phyloP scores from a whole-genome alignment of 106 monocot genomes.

The Hemerocallis citrina region DNA sequence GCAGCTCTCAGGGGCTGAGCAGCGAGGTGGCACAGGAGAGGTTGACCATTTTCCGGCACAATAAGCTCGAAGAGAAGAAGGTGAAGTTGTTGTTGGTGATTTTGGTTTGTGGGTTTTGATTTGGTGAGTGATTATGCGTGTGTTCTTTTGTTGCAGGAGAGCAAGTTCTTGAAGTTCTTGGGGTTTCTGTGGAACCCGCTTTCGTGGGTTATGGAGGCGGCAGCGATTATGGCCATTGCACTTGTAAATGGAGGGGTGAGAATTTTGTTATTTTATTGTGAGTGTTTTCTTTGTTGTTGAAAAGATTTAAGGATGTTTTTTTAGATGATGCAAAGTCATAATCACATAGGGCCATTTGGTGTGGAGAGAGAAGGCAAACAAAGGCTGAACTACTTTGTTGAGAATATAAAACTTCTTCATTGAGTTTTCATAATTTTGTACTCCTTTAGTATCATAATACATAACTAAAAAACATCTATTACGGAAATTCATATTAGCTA shows the following conservation, averaged over 20 bases:
- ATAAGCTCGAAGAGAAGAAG: slow-evolving; percentile 96
- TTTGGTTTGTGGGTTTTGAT: background rate
- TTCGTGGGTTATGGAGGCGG: slow-evolving; percentile 97
- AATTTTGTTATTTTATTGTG: background rate
- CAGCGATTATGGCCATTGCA: slow-evolving; percentile 93
- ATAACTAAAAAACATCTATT: too few species aligned
- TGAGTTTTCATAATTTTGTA: too few species aligned
- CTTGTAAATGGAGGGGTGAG: slow-evolving; percentile 90
- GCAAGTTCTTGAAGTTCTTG: slow-evolving; percentile 71
- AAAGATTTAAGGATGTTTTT: background rate
- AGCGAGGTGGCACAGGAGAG: slow-evolving; percentile 47
- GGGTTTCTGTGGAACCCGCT: slow-evolving; percentile 98
- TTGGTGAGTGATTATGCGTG: background rate
- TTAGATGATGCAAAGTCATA: background rate
- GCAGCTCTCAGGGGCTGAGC: slow-evolving; percentile 64
- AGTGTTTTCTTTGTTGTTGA: background rate
- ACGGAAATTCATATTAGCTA: too few species aligned
- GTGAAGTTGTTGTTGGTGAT: slow-evolving; percentile 26
- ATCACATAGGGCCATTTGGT: too few species aligned
- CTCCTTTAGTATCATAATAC: too few species aligned
- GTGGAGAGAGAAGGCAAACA: too few species aligned
- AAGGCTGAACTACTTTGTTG: too few species aligned
- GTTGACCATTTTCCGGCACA: slow-evolving; percentile 67
- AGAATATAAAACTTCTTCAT: too few species aligned
- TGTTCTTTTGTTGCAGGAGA: slow-evolving; percentile 47